A percentile compares a stretch with the other conserved stretches of the same genome.
These are phyloP conservation scores for Panicum hallii DNA, from an alignment of 202 grass and related monocot genomes.

Conservation along the genomic window DNA sequence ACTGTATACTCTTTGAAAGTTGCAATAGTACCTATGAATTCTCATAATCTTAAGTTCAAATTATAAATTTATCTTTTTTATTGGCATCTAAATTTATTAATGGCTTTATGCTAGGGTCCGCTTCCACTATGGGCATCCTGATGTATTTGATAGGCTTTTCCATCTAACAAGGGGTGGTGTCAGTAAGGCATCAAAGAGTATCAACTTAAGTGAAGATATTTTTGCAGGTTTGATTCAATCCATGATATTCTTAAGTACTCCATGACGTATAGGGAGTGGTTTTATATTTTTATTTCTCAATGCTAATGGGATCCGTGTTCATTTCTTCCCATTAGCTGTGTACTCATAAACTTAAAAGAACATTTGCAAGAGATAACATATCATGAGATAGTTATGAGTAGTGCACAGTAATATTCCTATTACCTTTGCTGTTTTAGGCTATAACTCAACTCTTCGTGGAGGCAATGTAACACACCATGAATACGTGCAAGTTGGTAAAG, in stretches of 20 bases:
- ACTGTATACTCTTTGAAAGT: background rate
- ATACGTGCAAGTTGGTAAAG: constrained; percentile 97
- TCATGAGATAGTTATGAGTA: background rate
- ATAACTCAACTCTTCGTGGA: constrained; percentile 90
- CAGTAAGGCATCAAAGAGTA: constrained; percentile 93
- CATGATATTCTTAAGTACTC: constrained; percentile 18
- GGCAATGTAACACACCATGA: constrained; percentile 96
- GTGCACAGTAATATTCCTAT: background rate
- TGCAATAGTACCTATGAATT: constrained; percentile 21
- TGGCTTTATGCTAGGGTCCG: constrained; percentile 52
- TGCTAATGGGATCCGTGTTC: constrained; percentile 10
- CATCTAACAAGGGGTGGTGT: constrained; percentile 93
- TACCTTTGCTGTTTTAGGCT: constrained; percentile 58
- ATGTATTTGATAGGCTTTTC: constrained; percentile 96
- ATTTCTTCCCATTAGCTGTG: background rate
- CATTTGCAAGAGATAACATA: constrained; percentile 12
- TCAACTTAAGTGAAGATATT: constrained; percentile 96
- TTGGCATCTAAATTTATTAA: constrained; percentile 45
- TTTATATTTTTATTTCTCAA: constrained; percentile 25
- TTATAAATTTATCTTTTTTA: constrained; percentile 23
- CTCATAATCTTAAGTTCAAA: background rate
- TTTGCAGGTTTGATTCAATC: constrained; percentile 69
- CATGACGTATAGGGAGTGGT: background rate
- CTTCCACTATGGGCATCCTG: constrained; percentile 97
- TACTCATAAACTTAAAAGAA: constrained; percentile 27